phyloP scores from a whole-genome alignment of 495 filamentous ascomycete genomes.

The Neurospora hispaniola region DNA sequence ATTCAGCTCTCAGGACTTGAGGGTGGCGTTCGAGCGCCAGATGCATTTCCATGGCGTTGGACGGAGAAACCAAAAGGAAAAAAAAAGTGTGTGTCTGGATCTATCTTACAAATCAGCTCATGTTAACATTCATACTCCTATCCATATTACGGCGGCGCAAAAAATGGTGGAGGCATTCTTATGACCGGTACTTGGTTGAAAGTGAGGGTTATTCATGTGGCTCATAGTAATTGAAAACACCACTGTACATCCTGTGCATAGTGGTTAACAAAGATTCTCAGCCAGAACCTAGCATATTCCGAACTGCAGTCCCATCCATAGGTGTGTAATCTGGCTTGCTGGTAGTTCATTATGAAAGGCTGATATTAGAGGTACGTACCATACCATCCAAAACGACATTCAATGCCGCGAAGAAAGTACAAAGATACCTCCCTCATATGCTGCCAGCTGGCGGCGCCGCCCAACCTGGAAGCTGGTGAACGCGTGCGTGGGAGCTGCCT shows the following conservation, averaged over 20 bases:
- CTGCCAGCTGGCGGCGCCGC: background rate
- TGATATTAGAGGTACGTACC: background rate
- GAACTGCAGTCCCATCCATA: background rate
- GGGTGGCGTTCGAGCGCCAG: constrained; percentile 6
- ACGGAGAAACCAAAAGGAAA: background rate
- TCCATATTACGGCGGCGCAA: background rate
- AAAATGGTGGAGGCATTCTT: background rate
- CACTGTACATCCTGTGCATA: background rate
- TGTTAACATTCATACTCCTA: background rate
- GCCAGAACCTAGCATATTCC: background rate
- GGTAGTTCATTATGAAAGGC: background rate
- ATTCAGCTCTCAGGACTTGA: background rate
- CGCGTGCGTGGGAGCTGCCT: constrained; percentile 13
- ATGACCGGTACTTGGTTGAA: background rate
- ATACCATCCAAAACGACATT: background rate
- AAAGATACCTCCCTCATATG: background rate
- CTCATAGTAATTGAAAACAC: background rate
- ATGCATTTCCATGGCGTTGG: background rate
- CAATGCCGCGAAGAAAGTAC: background rate
- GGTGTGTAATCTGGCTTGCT: background rate
- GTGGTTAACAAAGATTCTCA: background rate
- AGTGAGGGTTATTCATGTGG: background rate
- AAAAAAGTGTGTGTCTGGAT: background rate
- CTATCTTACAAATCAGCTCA: background rate
- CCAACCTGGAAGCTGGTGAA: constrained; percentile 2